A percentile compares a stretch with the other conserved stretches of the same genome.
Conservation (phyloP, 495 filamentous ascomycete species). For the Chaetomium cochliodes region DNA sequence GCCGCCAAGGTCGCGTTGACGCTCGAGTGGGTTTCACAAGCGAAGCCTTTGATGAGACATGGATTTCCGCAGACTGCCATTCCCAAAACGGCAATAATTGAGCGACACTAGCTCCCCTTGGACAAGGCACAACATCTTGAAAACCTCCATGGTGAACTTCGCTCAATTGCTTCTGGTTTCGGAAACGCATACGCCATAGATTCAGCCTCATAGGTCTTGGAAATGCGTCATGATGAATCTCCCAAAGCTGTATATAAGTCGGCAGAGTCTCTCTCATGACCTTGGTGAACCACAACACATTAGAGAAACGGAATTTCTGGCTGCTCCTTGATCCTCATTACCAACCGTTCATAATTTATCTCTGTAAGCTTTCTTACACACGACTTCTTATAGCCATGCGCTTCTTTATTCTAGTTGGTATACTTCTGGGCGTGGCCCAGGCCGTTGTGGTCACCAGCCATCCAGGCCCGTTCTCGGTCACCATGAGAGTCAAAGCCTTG, state of each 20-base stretch:
- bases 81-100: too few relatives aligned
- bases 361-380: too few relatives aligned
- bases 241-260: not conserved
- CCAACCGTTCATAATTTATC: not conserved
- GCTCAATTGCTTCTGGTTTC: not conserved
- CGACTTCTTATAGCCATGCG: not conserved
- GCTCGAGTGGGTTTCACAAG: too few relatives aligned
- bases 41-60: too few relatives aligned
- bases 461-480: not conserved
- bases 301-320: not conserved
- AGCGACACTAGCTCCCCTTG: too few relatives aligned
- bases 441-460: not conserved
- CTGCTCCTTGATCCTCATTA: not conserved
- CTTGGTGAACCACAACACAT: not conserved
- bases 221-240: not conserved
- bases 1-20: too few relatives aligned
- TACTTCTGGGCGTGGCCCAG: not conserved
- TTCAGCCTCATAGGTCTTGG: not conserved
- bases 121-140: too few relatives aligned
- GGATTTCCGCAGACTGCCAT: too few relatives aligned
- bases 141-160: not conserved
- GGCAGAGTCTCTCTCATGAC: not conserved
- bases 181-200: not conserved
- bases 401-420: not conserved
- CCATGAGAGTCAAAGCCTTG: constrained; percentile 5